Evolutionary conservation across 106 monocot species (phyloP), one percentile per base, ranked within the genome.

Genomic region (Dendrobium nobile): DNA sequence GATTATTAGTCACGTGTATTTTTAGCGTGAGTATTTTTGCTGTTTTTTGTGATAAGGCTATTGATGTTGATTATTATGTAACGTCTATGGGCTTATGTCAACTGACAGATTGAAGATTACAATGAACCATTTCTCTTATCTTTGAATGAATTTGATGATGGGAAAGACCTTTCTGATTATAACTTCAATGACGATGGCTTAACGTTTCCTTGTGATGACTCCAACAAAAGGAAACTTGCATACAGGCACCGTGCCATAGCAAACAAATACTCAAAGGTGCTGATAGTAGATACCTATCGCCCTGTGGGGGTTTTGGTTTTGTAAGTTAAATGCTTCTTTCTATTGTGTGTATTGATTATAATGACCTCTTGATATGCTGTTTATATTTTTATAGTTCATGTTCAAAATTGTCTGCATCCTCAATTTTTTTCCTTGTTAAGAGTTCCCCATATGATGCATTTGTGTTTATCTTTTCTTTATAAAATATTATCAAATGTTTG

Each of bases 191-290:
- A 77, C 73, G 94, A 94, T 79, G 80, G 84, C 22, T 85, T 97
- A 85, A 54, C 78, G 41, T 78, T 79, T 87, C 92, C 94, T 75
- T 77, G 58, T 85, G 97, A 97, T 88, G 88, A 92, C 80, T 58
- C 78, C 59, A 94, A 88, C 80, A 92, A 88, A 87, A 92, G 89
- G 75, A 97, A 97, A 78, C 89, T 97, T 75, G 92, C 97, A 83
- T 94, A 94, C 74, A 82, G 94, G 56, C 91, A 92, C 68, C 90
- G 97, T 67, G 64, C 85, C 18, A 90, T 93, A 86, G 82, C 85
- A 51, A 84, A 97, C 76, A 97, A 92, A 73, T 97, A 97, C 82
- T 48, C 75, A 78, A 82, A 97, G 97, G 94, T 97, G 80, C 76
- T 84, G 33, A 79, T 82, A 81, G 73, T 22, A 67, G 64, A 68